A percentile compares a stretch with the other conserved stretches of the same genome.
phyloP scores from a whole-genome alignment of 73 alveolate genomes.

The Diophrys sp. region DNA sequence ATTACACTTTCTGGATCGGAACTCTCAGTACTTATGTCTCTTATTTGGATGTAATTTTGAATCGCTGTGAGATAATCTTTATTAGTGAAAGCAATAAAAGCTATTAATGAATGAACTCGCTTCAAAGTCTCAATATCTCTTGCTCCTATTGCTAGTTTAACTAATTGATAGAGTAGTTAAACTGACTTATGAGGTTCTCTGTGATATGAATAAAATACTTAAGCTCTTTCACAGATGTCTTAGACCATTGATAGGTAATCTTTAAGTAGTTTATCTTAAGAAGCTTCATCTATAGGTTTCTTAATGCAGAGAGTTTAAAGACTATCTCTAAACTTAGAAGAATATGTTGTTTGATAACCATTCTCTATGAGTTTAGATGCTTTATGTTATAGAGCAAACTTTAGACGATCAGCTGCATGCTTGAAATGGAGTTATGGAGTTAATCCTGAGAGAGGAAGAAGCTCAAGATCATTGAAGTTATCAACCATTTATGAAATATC shows the following conservation, averaged over 20 bases:
- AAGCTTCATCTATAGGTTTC: too few relatives aligned
- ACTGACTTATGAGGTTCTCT: background rate
- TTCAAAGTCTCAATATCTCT: background rate
- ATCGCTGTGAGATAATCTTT: constrained; percentile 28
- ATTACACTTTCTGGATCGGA: constrained; percentile 8
- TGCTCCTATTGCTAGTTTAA: background rate
- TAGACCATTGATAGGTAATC: background rate
- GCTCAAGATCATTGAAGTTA: too few relatives aligned
- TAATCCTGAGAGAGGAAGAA: too few relatives aligned
- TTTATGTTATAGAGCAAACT: too few relatives aligned
- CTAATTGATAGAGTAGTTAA: background rate
- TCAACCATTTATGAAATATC: too few relatives aligned
- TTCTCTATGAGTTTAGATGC: too few relatives aligned
- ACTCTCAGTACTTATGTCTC: constrained; percentile 19
- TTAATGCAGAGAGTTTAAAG: too few relatives aligned
- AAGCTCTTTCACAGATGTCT: background rate
- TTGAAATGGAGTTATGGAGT: too few relatives aligned
- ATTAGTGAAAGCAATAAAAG: constrained; percentile 10
- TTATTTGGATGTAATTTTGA: constrained; percentile 4
- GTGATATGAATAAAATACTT: background rate
- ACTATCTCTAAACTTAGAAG: too few relatives aligned
- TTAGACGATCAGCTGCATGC: too few relatives aligned
- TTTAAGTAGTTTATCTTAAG: background rate
- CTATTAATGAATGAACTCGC: constrained; percentile 7
- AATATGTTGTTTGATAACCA: too few relatives aligned